A percentile compares a stretch with the other conserved stretches of the same genome.
Conservation (phyloP, 2,329 filamentous ascomycete species). For the Lasiodiplodia theobromae region DNA sequence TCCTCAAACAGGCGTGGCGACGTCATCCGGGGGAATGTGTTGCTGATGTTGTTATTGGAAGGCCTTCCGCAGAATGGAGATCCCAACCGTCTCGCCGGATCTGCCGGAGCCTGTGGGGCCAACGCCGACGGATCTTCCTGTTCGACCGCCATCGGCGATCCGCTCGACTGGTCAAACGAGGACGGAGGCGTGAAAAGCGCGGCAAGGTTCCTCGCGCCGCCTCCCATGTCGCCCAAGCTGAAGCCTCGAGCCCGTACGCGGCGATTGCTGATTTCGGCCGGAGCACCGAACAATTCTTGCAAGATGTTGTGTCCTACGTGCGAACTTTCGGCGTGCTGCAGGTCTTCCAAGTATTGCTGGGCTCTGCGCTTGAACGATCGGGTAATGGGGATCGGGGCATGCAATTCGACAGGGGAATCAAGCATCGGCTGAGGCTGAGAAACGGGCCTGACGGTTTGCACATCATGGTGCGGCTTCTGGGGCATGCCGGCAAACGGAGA, state of each 20-base stretch:
- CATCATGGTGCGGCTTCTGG: not conserved
- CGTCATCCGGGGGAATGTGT: slow-evolving; percentile 55
- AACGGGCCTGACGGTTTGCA: slow-evolving; percentile 26
- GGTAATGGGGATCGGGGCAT: slow-evolving; percentile 58
- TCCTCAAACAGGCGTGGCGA: slow-evolving; percentile 47
- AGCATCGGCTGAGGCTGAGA: slow-evolving; percentile 37
- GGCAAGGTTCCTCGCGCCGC: slow-evolving; percentile 58
- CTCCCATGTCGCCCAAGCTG: slow-evolving; percentile 64
- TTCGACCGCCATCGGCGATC: slow-evolving; percentile 40
- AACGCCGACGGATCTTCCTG: slow-evolving; percentile 32
- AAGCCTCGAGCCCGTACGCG: slow-evolving; percentile 68
- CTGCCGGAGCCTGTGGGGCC: slow-evolving; percentile 41
- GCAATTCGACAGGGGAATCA: slow-evolving; percentile 63
- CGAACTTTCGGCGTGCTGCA: slow-evolving; percentile 54
- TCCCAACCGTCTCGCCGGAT: slow-evolving; percentile 53
- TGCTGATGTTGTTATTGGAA: slow-evolving; percentile 46
- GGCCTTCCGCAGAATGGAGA: slow-evolving; percentile 55
- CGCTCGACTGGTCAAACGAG: slow-evolving; percentile 40
- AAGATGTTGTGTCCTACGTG: slow-evolving; percentile 45
- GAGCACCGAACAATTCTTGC: slow-evolving; percentile 55
- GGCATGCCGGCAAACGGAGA: slow-evolving; percentile 48
- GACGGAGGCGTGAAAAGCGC: slow-evolving; percentile 61
- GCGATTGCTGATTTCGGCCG: slow-evolving; percentile 60
- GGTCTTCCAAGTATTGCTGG: slow-evolving; percentile 61
- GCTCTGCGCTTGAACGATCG: slow-evolving; percentile 66